Percentiles rank a stretch among this genome's conserved stretches.
Evolutionary conservation across 257 asterid species (phyloP).

Genomic region (Thymus quinquecostatus): DNA sequence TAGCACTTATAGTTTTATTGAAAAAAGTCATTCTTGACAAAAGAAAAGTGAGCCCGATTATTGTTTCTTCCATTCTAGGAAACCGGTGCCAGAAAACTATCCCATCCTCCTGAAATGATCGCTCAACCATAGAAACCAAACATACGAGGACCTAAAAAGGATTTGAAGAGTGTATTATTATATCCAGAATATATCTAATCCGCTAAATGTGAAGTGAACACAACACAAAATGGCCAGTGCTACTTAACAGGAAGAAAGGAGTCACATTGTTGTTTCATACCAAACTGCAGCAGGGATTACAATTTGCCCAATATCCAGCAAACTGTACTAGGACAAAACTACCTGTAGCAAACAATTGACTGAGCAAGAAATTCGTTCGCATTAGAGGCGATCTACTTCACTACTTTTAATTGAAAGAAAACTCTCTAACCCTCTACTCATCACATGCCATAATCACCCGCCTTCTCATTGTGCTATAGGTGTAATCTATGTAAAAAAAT

Average conservation of each 20-base stretch:
- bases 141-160: too few species aligned
- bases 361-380: background rate
- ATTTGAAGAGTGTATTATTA: too few species aligned
- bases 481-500: background rate
- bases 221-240: too few species aligned
- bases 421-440: background rate
- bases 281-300: background rate
- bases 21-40: constrained; percentile 2
- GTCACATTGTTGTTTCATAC: background rate
- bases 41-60: background rate
- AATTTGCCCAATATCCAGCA: background rate
- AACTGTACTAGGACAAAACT: constrained; percentile 3
- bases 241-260: constrained; percentile 1
- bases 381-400: background rate
- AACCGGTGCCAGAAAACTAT: background rate
- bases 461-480: background rate
- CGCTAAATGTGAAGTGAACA: too few species aligned
- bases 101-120: constrained; percentile 9
- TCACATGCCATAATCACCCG: constrained; percentile 7
- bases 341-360: constrained; percentile 13
- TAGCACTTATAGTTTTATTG: constrained; percentile 1
- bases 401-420: constrained; percentile 3
- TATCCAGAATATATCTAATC: too few species aligned
- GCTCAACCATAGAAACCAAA: background rate
- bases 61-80: constrained; percentile 3